Percentiles rank a stretch among this genome's conserved stretches.
Conservation (phyloP, 2,329 filamentous ascomycete genomes). For the Sclerotinia glacialis region DNA sequence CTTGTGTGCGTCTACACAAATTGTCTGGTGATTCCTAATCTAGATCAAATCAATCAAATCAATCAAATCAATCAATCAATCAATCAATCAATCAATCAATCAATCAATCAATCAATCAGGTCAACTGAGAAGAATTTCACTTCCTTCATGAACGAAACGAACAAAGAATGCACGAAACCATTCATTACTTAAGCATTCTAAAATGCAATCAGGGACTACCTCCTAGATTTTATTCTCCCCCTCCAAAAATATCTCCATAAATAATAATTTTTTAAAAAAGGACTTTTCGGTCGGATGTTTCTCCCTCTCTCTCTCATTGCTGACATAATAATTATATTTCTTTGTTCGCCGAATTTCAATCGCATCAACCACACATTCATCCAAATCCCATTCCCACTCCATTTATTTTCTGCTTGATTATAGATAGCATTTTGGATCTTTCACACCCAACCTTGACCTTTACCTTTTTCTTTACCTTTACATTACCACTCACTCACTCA, state of each 20-base stretch:
- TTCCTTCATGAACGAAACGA: neutral
- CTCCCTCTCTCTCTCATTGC: neutral
- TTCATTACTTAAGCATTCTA: neutral
- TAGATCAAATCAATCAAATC: neutral
- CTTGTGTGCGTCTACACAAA: neutral
- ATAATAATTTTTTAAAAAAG: too few relatives aligned
- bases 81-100: too few relatives aligned
- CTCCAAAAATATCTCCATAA: neutral
- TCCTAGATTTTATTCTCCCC: neutral
- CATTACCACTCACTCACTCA: too few relatives aligned
- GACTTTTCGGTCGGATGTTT: neutral
- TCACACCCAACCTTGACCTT: too few relatives aligned
- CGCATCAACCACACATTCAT: neutral
- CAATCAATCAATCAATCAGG: neutral
- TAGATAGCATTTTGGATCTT: too few relatives aligned
- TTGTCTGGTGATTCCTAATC: conserved; percentile 1
- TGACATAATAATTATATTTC: conserved; percentile 1
- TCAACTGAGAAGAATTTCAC: neutral
- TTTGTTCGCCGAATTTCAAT: conserved; percentile 3
- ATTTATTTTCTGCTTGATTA: too few relatives aligned
- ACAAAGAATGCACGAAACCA: neutral
- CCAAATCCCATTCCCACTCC: too few relatives aligned
- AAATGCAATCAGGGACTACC: neutral
- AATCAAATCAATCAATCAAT: neutral
- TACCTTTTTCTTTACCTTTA: too few relatives aligned